Evolutionary conservation across 345 rosid species (phyloP).

Genomic region (Populus davidiana): DNA sequence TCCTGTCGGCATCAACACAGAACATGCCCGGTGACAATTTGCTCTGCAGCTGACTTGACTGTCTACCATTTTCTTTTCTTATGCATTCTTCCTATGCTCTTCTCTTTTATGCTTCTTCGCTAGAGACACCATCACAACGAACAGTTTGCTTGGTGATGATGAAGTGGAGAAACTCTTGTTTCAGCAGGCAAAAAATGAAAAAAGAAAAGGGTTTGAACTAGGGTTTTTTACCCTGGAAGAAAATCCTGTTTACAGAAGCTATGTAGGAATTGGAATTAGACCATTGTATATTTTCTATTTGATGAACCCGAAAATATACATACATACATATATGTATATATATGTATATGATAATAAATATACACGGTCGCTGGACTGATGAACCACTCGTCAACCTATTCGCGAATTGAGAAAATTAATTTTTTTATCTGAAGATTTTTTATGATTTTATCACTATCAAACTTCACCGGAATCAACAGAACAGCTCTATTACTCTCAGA

Average conservation of each 20-base stretch:
- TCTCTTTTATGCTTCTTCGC: neutral
- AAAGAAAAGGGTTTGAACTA: conserved; percentile 19
- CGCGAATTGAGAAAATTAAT: too few relatives aligned
- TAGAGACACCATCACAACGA: conserved; percentile 15
- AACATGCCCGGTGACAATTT: neutral
- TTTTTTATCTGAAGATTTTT: too few relatives aligned
- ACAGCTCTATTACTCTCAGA: neutral
- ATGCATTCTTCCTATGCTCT: neutral
- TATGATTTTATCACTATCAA: conserved; percentile 19
- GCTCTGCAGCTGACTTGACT: neutral
- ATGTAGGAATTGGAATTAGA: conserved; percentile 47
- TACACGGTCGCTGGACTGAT: too few relatives aligned
- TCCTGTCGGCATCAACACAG: neutral
- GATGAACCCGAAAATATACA: too few relatives aligned
- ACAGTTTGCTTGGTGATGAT: neutral
- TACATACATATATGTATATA: too few relatives aligned
- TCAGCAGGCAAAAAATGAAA: conserved; percentile 10
- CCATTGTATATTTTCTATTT: too few relatives aligned
- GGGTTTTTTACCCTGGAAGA: conserved; percentile 47
- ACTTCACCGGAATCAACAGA: conserved; percentile 9
- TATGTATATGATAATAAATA: too few relatives aligned
- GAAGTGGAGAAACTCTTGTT: conserved; percentile 17
- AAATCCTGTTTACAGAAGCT: conserved; percentile 28
- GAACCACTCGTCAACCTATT: too few relatives aligned
- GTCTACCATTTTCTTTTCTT: neutral